Evolutionary conservation across 164 flowering plant species (phyloP).

Genomic region (Warburgia ugandensis): DNA sequence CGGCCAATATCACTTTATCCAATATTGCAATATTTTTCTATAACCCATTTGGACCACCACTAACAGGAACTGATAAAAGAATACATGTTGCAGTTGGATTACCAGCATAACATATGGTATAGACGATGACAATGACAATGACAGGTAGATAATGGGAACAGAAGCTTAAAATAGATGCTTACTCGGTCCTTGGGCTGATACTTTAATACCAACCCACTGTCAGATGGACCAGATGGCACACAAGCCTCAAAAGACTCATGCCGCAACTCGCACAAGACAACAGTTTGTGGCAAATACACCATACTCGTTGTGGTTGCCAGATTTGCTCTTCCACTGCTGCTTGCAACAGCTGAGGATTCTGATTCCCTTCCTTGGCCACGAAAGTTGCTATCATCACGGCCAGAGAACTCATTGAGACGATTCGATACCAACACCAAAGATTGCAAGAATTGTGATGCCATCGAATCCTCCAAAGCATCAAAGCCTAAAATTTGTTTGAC

Average conservation of each 20-base stretch:
- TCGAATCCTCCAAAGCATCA: no score
- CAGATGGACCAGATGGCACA: conserved; percentile 56
- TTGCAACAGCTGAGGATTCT: conserved; percentile 46
- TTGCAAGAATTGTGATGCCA: conserved; percentile 76
- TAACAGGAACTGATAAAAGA: no score
- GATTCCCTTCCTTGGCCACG: conserved; percentile 35
- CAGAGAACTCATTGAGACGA: conserved; percentile 47
- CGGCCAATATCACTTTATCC: no score
- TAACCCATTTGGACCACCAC: no score
- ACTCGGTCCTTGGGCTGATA: conserved; percentile 92
- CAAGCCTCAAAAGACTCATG: conserved; percentile 75
- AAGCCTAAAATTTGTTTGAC: no score
- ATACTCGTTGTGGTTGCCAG: conserved; percentile 50
- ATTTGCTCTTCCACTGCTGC: conserved; percentile 32
- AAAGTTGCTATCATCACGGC: conserved; percentile 24
- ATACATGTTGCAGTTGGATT: no score
- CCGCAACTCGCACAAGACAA: conserved; percentile 68
- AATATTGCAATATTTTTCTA: no score
- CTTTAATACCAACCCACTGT: conserved; percentile 74
- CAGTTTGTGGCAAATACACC: conserved; percentile 76
- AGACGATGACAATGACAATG: no score
- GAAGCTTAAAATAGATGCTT: conserved; percentile 18
- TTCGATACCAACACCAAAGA: conserved; percentile 43
- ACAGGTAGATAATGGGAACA: not conserved
- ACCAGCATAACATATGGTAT: no score